Percentiles rank a stretch among this genome's conserved stretches.
Conservation (phyloP, 2,329 filamentous ascomycete species). For the Pyrenophora teres region DNA sequence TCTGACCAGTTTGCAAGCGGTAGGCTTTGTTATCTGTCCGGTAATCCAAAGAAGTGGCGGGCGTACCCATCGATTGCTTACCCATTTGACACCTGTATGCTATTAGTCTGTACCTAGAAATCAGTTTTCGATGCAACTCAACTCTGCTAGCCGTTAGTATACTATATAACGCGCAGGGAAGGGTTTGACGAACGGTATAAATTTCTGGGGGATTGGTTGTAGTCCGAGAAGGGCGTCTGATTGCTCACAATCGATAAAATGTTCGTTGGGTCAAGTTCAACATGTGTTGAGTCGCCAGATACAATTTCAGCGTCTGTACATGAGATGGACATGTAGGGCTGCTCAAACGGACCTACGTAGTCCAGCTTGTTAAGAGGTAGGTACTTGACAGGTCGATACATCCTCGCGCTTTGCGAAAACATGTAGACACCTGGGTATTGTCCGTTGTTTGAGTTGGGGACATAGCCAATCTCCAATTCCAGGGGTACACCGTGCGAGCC, state of each 20-base stretch:
- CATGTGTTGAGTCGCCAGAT: slow-evolving; percentile 88
- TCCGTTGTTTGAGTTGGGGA: slow-evolving; percentile 86
- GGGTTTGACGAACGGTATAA: slow-evolving; percentile 70
- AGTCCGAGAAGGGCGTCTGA: slow-evolving; percentile 95
- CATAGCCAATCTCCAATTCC: slow-evolving; percentile 87
- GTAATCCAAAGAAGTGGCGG: slow-evolving; percentile 80
- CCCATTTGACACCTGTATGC: slow-evolving; percentile 65
- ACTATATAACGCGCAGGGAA: too few relatives aligned
- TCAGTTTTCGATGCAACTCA: too few relatives aligned
- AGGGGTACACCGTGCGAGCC: slow-evolving; percentile 78
- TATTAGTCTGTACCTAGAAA: too few relatives aligned
- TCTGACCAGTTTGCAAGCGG: slow-evolving; percentile 91
- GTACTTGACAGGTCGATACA: slow-evolving; percentile 92
- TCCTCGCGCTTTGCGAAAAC: slow-evolving; percentile 79
- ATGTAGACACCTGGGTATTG: slow-evolving; percentile 97
- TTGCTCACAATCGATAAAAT: slow-evolving; percentile 97
- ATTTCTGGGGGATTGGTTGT: slow-evolving; percentile 97
- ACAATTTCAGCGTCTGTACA: slow-evolving; percentile 85
- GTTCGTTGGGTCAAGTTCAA: slow-evolving; percentile 92
- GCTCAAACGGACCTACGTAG: slow-evolving; percentile 89
- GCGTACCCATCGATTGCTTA: slow-evolving; percentile 99
- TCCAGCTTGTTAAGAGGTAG: slow-evolving; percentile 84
- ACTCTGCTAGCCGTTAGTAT: too few relatives aligned
- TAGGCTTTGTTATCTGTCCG: slow-evolving; percentile 98
- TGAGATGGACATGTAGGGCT: slow-evolving; percentile 98